A percentile compares a stretch with the other conserved stretches of the same genome.
phyloP scores from a whole-genome alignment of 768 basidiomycete genomes.

The Termitomyces sp. region DNA sequence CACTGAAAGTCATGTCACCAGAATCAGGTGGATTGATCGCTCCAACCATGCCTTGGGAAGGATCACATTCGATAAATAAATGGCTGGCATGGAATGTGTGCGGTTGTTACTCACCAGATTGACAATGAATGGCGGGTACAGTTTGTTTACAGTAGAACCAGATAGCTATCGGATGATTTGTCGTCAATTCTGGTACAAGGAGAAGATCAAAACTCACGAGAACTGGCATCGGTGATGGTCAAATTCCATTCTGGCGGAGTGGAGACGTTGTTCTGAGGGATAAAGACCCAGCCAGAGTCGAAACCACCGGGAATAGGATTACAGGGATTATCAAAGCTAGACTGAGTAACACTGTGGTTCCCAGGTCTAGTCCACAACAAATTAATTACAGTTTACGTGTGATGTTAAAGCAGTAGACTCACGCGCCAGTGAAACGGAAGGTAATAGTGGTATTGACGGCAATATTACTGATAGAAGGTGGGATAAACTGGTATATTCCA shows the following conservation, averaged over 20 bases:
- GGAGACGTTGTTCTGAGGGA: constrained; percentile 23
- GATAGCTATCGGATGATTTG: constrained; percentile 27
- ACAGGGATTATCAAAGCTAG: constrained; percentile 39
- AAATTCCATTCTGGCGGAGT: constrained; percentile 38
- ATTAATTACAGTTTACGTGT: background rate
- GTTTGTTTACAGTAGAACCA: constrained; percentile 59
- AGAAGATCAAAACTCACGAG: constrained; percentile 27
- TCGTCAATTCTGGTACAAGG: background rate
- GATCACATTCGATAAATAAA: background rate
- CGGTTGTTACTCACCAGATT: constrained; percentile 16
- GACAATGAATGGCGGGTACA: constrained; percentile 34
- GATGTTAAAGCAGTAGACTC: constrained; percentile 10
- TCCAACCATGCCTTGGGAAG: constrained; percentile 39
- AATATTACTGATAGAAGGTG: constrained; percentile 30
- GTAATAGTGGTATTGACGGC: constrained; percentile 38
- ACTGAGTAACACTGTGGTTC: constrained; percentile 51
- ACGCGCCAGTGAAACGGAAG: constrained; percentile 45
- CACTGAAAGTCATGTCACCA: constrained; percentile 32
- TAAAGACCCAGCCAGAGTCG: constrained; percentile 46
- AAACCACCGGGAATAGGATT: constrained; percentile 39
- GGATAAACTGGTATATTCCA: constrained; percentile 41
- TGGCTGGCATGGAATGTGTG: background rate
- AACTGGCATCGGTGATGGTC: constrained; percentile 40
- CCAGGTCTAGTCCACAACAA: constrained; percentile 28
- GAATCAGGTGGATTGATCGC: constrained; percentile 44